Evolutionary conservation across 345 rosid species (phyloP).

Genomic region (Nephelium lappaceum): DNA sequence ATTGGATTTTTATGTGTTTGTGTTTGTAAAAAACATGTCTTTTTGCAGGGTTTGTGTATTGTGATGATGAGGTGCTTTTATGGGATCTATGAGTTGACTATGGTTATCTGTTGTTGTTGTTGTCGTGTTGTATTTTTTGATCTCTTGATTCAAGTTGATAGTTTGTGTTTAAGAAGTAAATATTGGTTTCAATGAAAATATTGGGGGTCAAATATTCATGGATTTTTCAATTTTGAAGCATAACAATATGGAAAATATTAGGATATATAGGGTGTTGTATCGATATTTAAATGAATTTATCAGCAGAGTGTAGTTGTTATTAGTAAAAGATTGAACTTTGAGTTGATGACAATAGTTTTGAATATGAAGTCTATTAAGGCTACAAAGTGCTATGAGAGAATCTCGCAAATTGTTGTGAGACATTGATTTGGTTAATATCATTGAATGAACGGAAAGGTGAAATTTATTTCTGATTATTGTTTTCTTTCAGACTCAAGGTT

Average conservation of each 20-base stretch:
- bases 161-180: not conserved
- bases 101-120: not conserved
- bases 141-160: not conserved
- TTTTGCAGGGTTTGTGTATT: not conserved
- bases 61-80: not conserved
- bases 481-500: conserved; percentile 77
- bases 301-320: not conserved
- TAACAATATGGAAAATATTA: no score
- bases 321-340: not conserved
- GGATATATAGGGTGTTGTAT: no score
- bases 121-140: not conserved
- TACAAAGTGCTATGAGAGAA: not conserved
- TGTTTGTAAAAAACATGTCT: not conserved
- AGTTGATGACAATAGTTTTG: not conserved
- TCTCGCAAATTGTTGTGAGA: not conserved
- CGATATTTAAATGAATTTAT: not conserved
- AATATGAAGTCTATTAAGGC: not conserved
- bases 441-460: not conserved
- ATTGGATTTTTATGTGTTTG: not conserved
- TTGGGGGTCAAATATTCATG: no score
- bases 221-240: no score
- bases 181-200: no score
- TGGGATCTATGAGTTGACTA: not conserved
- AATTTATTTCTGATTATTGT: not conserved
- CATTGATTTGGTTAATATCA: not conserved